These are phyloP conservation scores for Coemansia sp. DNA, from an alignment of 192 early-diverging fungal species.

Conservation along the genomic window DNA sequence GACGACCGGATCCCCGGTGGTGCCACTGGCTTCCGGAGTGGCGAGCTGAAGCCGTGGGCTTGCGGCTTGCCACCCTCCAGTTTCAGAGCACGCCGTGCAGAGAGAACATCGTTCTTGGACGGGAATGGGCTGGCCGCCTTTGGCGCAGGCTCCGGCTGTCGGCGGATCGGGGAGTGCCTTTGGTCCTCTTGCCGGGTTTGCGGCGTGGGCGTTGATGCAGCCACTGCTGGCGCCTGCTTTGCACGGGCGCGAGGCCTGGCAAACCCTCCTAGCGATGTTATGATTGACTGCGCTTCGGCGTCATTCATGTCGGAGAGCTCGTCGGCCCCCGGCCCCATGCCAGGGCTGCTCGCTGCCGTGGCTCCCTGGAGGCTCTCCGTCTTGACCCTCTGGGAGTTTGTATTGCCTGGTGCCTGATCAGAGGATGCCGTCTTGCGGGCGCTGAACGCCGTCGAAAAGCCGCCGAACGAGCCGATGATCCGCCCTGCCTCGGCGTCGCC, in stretches of 20 bases:
- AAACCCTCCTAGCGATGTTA: conserved; percentile 29
- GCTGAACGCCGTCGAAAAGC: too few relatives aligned
- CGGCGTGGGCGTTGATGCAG: not conserved
- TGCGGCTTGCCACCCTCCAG: conserved; percentile 5
- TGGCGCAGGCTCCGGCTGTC: not conserved
- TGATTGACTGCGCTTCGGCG: conserved; percentile 14
- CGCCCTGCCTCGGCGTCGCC: too few relatives aligned
- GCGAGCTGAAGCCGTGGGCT: conserved; percentile 8
- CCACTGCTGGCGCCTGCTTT: not conserved
- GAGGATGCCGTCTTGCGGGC: too few relatives aligned
- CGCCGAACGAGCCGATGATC: too few relatives aligned
- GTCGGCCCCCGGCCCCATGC: not conserved
- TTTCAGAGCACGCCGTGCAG: conserved; percentile 28
- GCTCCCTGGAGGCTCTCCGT: not conserved
- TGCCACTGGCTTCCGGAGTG: not conserved
- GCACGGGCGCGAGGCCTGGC: not conserved
- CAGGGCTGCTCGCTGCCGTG: not conserved
- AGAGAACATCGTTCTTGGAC: conserved; percentile 32
- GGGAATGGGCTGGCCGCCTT: conserved; percentile 20
- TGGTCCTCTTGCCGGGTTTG: not conserved
- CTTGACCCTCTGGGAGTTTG: too few relatives aligned
- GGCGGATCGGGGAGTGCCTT: not conserved
- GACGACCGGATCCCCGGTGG: not conserved
- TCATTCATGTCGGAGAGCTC: conserved; percentile 25
- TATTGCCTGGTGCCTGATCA: too few relatives aligned